phyloP scores from a whole-genome alignment of 345 rosid species.

The Euphorbia peplus region DNA sequence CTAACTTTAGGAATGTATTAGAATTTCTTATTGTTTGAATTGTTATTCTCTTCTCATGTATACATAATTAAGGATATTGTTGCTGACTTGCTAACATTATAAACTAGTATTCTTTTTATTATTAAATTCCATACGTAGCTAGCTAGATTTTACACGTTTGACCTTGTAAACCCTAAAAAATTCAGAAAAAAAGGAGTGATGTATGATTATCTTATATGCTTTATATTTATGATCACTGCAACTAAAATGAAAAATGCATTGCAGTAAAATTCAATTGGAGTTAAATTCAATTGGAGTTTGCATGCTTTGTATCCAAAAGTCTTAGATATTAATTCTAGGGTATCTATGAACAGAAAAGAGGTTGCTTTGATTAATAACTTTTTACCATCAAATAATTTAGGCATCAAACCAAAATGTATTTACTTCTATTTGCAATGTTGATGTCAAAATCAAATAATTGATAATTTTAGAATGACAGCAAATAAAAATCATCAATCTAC shows the following conservation, averaged over 20 bases:
- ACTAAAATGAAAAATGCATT: neutral
- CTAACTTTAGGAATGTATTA: neutral
- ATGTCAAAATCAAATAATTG: neutral
- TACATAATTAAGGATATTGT: neutral
- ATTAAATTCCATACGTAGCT: neutral
- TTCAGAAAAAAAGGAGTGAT: neutral
- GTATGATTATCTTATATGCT: neutral
- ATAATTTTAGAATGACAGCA: neutral
- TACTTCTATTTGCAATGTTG: neutral
- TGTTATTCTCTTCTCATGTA: neutral
- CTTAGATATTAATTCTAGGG: no score
- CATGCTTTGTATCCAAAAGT: neutral
- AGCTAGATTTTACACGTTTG: neutral
- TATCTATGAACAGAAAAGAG: no score
- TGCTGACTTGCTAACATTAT: slow-evolving; percentile 7
- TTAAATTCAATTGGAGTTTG: no score
- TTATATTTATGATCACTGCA: neutral
- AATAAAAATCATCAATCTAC: neutral
- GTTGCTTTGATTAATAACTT: no score
- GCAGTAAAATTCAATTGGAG: neutral
- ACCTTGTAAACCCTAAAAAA: neutral
- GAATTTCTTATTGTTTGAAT: neutral
- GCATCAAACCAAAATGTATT: no score
- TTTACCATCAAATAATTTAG: no score
- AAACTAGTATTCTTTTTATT: neutral